phyloP scores from a whole-genome alignment of 306 rosid genomes.

The Urtica urens region DNA sequence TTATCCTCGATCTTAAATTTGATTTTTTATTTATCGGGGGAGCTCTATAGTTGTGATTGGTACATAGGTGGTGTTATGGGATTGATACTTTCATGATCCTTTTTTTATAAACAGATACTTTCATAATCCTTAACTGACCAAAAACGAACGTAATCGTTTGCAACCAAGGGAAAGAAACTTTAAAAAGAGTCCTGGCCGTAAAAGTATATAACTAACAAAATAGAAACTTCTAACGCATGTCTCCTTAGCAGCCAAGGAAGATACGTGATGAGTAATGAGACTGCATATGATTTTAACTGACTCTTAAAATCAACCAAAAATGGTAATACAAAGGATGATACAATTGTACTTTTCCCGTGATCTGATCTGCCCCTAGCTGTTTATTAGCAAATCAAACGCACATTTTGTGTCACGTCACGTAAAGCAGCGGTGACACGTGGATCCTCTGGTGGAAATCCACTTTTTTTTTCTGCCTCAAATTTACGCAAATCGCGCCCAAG shows the following conservation, averaged over 20 bases:
- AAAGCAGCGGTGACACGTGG: slow-evolving; percentile 9
- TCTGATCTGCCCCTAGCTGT: slow-evolving; percentile 5
- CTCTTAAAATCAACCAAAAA: not conserved
- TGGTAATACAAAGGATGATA: not conserved
- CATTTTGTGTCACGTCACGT: not conserved
- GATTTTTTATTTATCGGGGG: no score
- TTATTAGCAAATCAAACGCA: slow-evolving; percentile 4
- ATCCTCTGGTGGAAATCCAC: not conserved
- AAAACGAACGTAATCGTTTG: no score
- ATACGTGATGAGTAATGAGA: not conserved
- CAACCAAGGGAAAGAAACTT: no score
- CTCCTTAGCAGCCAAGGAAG: slow-evolving; percentile 4
- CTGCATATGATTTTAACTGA: not conserved
- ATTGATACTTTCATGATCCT: no score
- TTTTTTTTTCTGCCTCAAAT: slow-evolving; percentile 2
- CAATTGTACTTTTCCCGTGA: not conserved
- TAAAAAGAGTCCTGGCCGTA: no score
- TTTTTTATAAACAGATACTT: no score
- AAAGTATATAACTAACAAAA: not conserved
- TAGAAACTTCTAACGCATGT: not conserved
- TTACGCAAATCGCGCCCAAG: slow-evolving; percentile 2
- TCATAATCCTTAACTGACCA: no score
- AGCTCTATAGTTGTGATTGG: no score
- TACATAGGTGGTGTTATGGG: no score
- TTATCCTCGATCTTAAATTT: no score